Evolutionary conservation across 371 early-diverging fungal species (phyloP).

Genomic region (Mortierella sp.): DNA sequence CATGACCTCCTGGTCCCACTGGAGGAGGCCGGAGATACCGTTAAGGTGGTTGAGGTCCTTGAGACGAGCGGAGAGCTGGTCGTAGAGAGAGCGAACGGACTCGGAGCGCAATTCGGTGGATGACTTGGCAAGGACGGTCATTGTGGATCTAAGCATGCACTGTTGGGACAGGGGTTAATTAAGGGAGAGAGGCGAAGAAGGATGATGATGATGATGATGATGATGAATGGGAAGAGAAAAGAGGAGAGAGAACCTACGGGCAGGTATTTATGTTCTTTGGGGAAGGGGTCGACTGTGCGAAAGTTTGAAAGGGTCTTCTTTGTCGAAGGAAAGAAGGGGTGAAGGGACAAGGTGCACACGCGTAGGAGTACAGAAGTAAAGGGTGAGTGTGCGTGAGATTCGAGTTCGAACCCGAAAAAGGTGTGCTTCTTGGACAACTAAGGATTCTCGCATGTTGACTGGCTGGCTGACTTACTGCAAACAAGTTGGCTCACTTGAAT

Average conservation of each 20-base stretch:
- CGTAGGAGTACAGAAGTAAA: background rate
- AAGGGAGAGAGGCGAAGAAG: background rate
- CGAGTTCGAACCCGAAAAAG: background rate
- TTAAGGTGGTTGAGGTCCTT: conserved; percentile 39
- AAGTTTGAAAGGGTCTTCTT: background rate
- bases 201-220: conserved; percentile 18
- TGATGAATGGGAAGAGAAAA: background rate
- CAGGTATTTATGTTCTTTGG: conserved; percentile 31
- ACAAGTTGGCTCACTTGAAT: background rate
- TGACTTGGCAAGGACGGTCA: conserved; percentile 51
- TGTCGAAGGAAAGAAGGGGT: background rate
- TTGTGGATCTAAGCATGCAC: conserved; percentile 48
- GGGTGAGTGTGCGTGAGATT: background rate
- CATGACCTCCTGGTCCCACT: conserved; percentile 60
- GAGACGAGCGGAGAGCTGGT: conserved; percentile 34
- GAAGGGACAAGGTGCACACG: background rate
- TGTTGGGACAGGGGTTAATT: conserved; percentile 8
- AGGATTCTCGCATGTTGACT: background rate
- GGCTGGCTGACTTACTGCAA: background rate
- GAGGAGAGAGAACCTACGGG: conserved; percentile 27
- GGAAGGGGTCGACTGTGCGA: background rate
- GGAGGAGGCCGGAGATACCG: conserved; percentile 28
- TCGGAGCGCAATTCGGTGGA: conserved; percentile 43
- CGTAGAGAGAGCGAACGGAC: conserved; percentile 51
- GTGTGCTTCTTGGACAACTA: background rate